Evolutionary conservation across 2,329 filamentous ascomycete genomes (phyloP), one percentile per base, ranked within the genome.

Genomic region (Pleomassaria siparia): DNA sequence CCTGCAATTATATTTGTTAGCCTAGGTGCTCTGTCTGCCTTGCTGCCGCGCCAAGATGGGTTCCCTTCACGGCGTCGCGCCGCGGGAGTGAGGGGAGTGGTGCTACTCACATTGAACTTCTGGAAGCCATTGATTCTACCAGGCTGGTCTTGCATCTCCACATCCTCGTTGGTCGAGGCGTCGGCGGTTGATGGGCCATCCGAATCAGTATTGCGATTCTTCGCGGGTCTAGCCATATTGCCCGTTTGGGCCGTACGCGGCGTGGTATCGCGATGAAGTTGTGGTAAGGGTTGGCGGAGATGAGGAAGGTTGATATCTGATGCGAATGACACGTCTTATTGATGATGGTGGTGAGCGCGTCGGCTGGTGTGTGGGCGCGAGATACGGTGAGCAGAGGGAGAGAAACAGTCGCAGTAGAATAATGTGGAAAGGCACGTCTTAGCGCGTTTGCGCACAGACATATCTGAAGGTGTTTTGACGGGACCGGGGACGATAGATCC

Each of bases 131-230:
- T 60, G 46, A 67, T 61, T 40, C 53, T 58, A 40, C 62, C 64
- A 32, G 60, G 55, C 28, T 59, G 62, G 32, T 71, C 68, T 47
- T 66, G 66, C 67, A 71, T 71, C 45, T 70, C 67, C 28, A 70
- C 65, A 40, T 70, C 68, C 26, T 71, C 69, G 37, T 62, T 67
- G 26, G 67, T 59, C 21, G 69, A 71, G 32, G 58, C 69, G 39
- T 72, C 68, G 32, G 64, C 65, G 43, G 65, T 67, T 28, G 68
- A 72, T 7, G 65, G 64, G 24, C 57, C 65, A 22, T 68, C 66
- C 43, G 66, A 66, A 37, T 66, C 64, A 25, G 57, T 55, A 43
- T 64, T 65, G 55, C 65, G 64, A 56, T 64, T 70, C 50, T 67
- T 56, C 49, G 61, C 61, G 43, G 59, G 69, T 37, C 24, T 37